Conservation (phyloP, 805 yeast genomes). For the Zygosaccharomyces bisporus region DNA sequence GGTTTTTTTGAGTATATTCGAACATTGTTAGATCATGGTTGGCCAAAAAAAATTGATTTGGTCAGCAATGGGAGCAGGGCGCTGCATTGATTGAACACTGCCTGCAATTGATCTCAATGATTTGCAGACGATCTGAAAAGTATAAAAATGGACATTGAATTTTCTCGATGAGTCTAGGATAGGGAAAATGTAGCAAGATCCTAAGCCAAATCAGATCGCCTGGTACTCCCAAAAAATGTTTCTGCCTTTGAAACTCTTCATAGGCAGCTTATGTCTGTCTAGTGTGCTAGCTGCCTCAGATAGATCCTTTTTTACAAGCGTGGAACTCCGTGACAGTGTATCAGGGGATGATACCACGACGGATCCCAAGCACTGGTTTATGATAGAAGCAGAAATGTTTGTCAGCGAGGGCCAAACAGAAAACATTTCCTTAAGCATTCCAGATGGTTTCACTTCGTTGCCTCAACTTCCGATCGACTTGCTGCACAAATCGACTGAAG, state of each 20-base stretch:
- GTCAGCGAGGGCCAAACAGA: slow-evolving; percentile 21
- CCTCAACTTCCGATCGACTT: slow-evolving; percentile 24
- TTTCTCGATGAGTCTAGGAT: not conserved
- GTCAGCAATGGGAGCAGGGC: not conserved
- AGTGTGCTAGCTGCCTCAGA: slow-evolving; percentile 12
- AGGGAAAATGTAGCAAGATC: not conserved
- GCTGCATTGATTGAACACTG: not conserved
- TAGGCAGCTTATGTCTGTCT: slow-evolving; percentile 9
- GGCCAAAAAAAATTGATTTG: not conserved
- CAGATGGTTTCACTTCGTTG: slow-evolving; percentile 22
- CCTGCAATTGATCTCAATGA: not conserved
- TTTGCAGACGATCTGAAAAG: not conserved
- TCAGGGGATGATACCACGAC: slow-evolving; percentile 23
- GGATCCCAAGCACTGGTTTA: slow-evolving; percentile 29
- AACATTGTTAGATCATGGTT: not conserved
- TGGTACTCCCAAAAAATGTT: not conserved
- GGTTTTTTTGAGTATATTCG: slow-evolving; percentile 1
- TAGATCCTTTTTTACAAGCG: slow-evolving; percentile 20
- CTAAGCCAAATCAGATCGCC: not conserved
- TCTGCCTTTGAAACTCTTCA: slow-evolving; percentile 4
- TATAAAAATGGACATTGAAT: not conserved
- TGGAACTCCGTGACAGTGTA: slow-evolving; percentile 26
- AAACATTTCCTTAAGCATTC: slow-evolving; percentile 25
- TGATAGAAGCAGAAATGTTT: slow-evolving; percentile 26
- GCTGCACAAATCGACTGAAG: slow-evolving; percentile 12